Percentiles rank a stretch among this genome's conserved stretches.
phyloP scores from a whole-genome alignment of 2,329 filamentous ascomycete genomes.

The Fusarium sp. region DNA sequence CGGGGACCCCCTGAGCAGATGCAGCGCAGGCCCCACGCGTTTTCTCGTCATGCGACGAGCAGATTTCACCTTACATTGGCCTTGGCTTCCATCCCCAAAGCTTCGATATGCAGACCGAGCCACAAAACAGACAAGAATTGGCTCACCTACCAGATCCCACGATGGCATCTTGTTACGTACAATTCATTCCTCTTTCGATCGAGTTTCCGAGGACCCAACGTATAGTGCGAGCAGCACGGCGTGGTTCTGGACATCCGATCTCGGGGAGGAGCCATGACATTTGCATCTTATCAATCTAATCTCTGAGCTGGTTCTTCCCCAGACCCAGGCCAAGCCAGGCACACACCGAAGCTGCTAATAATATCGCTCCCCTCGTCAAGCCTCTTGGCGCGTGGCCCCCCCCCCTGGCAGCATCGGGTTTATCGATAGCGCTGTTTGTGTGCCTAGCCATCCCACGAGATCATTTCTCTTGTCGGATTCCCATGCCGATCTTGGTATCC shows the following conservation, averaged over 20 bases:
- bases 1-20: background rate
- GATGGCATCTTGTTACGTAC: conserved; percentile 34
- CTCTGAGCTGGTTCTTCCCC: conserved; percentile 27
- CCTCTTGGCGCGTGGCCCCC: conserved; percentile 10
- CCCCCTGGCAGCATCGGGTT: background rate
- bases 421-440: background rate
- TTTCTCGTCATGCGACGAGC: conserved; percentile 39
- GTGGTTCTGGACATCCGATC: conserved; percentile 32
- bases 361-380: conserved; percentile 25
- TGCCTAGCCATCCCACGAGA: background rate
- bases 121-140: background rate
- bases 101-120: conserved; percentile 5
- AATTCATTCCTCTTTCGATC: background rate
- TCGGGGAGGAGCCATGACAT: conserved; percentile 31
- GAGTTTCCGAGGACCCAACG: conserved; percentile 3
- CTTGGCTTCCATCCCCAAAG: conserved; percentile 10
- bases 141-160: conserved; percentile 8
- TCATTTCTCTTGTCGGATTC: background rate
- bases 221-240: conserved; percentile 39
- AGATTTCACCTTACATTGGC: conserved; percentile 24
- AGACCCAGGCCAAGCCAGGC: too few relatives aligned
- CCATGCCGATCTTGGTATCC: background rate
- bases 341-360: conserved; percentile 30
- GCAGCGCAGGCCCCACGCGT: conserved; percentile 29
- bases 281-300: conserved; percentile 47